These are phyloP conservation scores for Mycena amicta DNA, from an alignment of 768 basidiomycete genomes.

Conservation along the genomic window DNA sequence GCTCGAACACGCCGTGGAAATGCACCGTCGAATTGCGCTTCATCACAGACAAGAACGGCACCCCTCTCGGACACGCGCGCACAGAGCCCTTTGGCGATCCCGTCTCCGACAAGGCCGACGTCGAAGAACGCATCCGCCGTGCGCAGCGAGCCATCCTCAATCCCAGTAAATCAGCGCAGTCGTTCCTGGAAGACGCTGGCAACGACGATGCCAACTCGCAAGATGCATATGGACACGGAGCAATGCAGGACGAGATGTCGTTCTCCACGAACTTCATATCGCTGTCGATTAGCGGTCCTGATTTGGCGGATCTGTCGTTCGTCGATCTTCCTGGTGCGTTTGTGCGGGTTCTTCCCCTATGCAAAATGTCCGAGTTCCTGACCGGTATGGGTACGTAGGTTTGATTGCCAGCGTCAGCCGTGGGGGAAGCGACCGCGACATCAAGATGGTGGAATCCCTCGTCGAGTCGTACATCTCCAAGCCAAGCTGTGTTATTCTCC, in stretches of 20 bases:
- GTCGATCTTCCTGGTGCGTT: constrained; percentile 59
- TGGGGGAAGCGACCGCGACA: constrained; percentile 54
- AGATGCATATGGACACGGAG: no score
- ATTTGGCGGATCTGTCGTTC: constrained; percentile 66
- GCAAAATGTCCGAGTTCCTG: no score
- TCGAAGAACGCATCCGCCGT: constrained; percentile 67
- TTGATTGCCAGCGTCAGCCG: constrained; percentile 57
- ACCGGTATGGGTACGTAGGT: constrained; percentile 35
- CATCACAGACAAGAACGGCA: constrained; percentile 40
- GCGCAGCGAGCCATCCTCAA: constrained; percentile 71
- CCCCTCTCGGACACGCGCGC: constrained; percentile 40
- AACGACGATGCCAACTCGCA: constrained; percentile 26
- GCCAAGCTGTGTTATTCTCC: constrained; percentile 61
- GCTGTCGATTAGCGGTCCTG: constrained; percentile 58
- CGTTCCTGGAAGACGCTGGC: constrained; percentile 43
- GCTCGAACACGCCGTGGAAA: constrained; percentile 45
- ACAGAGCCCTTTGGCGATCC: constrained; percentile 47
- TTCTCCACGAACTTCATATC: constrained; percentile 64
- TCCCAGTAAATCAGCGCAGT: constrained; percentile 36
- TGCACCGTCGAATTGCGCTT: constrained; percentile 54
- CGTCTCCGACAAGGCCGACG: constrained; percentile 53
- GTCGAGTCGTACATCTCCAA: constrained; percentile 61
- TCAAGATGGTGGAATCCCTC: constrained; percentile 59
- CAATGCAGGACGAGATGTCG: no score
- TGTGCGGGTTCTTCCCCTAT: neutral